Evolutionary conservation across 345 rosid genomes (phyloP), one percentile per base, ranked within the genome.

Genomic region (Excoecaria agallocha): DNA sequence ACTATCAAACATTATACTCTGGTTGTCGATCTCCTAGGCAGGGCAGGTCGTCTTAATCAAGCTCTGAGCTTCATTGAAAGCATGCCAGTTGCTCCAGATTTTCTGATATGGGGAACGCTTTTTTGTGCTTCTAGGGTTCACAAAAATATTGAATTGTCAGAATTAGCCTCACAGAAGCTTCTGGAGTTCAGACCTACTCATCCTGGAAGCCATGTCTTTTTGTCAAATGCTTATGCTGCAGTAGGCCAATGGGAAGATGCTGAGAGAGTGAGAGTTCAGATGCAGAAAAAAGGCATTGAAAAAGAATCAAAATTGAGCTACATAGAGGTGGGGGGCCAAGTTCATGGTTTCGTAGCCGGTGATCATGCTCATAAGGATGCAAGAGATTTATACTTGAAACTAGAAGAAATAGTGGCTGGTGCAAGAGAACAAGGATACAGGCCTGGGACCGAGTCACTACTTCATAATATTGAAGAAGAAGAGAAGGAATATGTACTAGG

Each of bases 1-100:
- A 86, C 88, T 68, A 62, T 84, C 76, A 97, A 92, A 79, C 98
- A 94, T 84, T 92, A 88, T 74, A 69, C 82, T 59, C 84, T 92
- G 80, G 81, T 90, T 87, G 74, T 94, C 56, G 83, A 86, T 70
- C 84, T 94, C 76, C 86, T 86, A 76, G 97, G 98, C 58, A 89
- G 89, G 70, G 82, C 92, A 41, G 88, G 93, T 71, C 84, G 82
- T 83, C 89, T 90, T 45, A 81, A 72, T 37, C 92, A 90, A 85
- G 97, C 97, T 70, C 49, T 85, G 78, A 77, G 83, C 75, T 89
- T 94, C 74, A 87, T 92, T 70, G 73, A 88, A 78, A 78, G 84
- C 63, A 90, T 87, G 97, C 89, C 90, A 52, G 37, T 88, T 70
- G 84, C 85, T 69, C 91, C 93, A 15, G 88, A 88, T 81, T 70